Percentiles rank a stretch among this genome's conserved stretches.
phyloP scores from a whole-genome alignment of 805 yeast species.

The Metschnikowia henanensis region DNA sequence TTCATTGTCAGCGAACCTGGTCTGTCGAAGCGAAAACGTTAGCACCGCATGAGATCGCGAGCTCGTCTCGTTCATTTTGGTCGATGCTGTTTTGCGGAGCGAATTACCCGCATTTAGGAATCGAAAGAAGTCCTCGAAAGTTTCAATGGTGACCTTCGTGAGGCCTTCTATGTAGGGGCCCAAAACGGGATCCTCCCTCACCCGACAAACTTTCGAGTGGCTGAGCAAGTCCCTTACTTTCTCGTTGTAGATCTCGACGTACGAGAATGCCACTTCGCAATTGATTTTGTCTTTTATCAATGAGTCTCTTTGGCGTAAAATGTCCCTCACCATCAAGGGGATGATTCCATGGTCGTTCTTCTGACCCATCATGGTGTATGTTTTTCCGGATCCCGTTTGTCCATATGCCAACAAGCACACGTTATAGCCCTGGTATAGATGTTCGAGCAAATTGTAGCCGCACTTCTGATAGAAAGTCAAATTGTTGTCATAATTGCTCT shows the following conservation, averaged over 20 bases:
- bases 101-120: conserved; percentile 52
- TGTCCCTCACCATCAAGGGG: conserved; percentile 48
- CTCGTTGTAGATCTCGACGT: conserved; percentile 78
- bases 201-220: conserved; percentile 35
- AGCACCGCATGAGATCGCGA: conserved; percentile 83
- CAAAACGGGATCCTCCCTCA: conserved; percentile 64
- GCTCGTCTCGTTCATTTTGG: conserved; percentile 69
- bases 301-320: conserved; percentile 45
- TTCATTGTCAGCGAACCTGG: conserved; percentile 35
- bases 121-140: conserved; percentile 48
- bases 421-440: conserved; percentile 49
- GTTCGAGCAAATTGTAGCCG: conserved; percentile 57
- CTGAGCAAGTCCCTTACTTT: conserved; percentile 64
- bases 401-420: conserved; percentile 46
- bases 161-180: conserved; percentile 77
- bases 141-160: conserved; percentile 49
- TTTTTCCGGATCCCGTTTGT: conserved; percentile 45
- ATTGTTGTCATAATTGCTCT: conserved; percentile 48
- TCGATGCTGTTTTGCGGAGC: conserved; percentile 67
- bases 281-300: conserved; percentile 38
- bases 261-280: conserved; percentile 50
- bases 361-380: conserved; percentile 44
- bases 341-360: conserved; percentile 37
- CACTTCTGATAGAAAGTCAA: conserved; percentile 47
- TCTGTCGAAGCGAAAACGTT: conserved; percentile 61